Percentiles rank a stretch among this genome's conserved stretches.
These are phyloP conservation scores for Cubamyces lactineus DNA, from an alignment of 768 basidiomycete species.

Conservation along the genomic window DNA sequence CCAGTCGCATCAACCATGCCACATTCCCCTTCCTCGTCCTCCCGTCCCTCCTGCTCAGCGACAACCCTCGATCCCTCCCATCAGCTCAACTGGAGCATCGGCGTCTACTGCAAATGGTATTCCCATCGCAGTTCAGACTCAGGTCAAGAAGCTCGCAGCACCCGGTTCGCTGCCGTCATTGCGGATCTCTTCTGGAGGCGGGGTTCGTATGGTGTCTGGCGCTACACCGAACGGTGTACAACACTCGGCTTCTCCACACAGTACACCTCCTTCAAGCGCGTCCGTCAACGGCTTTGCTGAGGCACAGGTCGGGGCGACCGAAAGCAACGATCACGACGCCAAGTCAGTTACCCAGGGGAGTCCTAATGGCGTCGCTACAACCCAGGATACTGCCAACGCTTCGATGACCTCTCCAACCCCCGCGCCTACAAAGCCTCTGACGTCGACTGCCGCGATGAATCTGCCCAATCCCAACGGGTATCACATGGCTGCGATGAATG, in stretches of 20 bases:
- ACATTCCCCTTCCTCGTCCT: constrained; percentile 26
- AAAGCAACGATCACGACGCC: constrained; percentile 26
- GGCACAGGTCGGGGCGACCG: constrained; percentile 2
- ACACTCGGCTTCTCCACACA: constrained; percentile 12
- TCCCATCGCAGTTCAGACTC: constrained; percentile 61
- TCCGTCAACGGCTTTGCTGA: constrained; percentile 23
- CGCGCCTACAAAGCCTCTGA: constrained; percentile 52
- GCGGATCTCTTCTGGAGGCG: constrained; percentile 63
- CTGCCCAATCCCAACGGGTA: constrained; percentile 49
- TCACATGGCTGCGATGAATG: constrained; percentile 33
- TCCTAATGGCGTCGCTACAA: constrained; percentile 24
- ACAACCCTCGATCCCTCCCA: constrained; percentile 19
- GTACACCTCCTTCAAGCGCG: constrained; percentile 18
- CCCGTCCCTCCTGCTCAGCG: constrained; percentile 11
- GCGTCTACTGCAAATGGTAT: constrained; percentile 38
- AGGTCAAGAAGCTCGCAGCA: constrained; percentile 62
- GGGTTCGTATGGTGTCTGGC: constrained; percentile 40
- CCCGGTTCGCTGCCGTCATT: constrained; percentile 57
- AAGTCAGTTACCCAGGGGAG: constrained; percentile 21
- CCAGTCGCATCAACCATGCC: constrained; percentile 37
- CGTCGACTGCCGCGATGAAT: constrained; percentile 41
- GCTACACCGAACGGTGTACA: background rate
- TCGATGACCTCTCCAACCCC: constrained; percentile 38
- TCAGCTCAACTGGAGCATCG: constrained; percentile 22
- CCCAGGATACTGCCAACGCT: constrained; percentile 26